Evolutionary conservation across 768 basidiomycete species (phyloP).

Genomic region (Trametes sanguinea): DNA sequence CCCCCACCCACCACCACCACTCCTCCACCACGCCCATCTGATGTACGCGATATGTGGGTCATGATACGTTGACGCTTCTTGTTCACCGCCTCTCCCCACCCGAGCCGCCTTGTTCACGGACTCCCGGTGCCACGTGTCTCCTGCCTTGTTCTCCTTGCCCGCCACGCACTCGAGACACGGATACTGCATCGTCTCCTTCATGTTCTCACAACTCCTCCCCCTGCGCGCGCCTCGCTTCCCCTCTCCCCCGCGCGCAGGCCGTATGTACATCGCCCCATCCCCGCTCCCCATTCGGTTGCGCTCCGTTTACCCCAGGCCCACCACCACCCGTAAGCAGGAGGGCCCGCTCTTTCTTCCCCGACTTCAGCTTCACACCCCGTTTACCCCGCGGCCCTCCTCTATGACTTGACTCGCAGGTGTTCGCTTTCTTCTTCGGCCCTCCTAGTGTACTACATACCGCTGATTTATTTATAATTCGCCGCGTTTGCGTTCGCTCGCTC

Average conservation of each 20-base stretch:
- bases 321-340: not conserved
- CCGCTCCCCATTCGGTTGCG: not conserved
- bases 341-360: not conserved
- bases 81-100: not conserved
- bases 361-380: not conserved
- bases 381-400: slow-evolving; percentile 10
- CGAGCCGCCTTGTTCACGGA: slow-evolving; percentile 3
- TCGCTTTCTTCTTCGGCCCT: not conserved
- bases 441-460: slow-evolving; percentile 24
- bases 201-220: not conserved
- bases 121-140: slow-evolving; percentile 1
- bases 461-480: slow-evolving; percentile 25
- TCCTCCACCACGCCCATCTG: not conserved
- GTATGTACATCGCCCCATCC: slow-evolving; percentile 3
- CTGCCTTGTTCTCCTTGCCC: not conserved
- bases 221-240: not conserved
- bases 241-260: not conserved
- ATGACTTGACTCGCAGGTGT: not conserved
- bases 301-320: too few relatives aligned
- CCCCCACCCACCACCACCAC: not conserved
- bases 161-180: slow-evolving; percentile 12
- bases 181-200: not conserved
- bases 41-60: slow-evolving; percentile 19
- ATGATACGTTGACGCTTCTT: slow-evolving; percentile 12
- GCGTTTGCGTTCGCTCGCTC: not conserved